Conservation (phyloP, 345 rosid species). For the Eucalyptus pauciflora region DNA sequence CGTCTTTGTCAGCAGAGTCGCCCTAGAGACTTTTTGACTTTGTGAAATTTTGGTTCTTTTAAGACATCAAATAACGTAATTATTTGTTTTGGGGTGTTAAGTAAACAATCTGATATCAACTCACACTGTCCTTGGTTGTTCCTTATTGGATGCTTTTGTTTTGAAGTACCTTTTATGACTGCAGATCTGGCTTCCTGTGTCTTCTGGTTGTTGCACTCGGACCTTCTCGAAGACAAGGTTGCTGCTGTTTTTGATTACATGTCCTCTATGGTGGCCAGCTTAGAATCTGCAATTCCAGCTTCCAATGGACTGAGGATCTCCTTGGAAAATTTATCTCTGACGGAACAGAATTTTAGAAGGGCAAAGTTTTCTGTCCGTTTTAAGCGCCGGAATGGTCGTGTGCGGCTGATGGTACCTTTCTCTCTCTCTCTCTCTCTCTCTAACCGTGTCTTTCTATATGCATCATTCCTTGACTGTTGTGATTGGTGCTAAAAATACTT, state of each 20-base stretch:
- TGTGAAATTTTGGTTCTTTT: background rate
- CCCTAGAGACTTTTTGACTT: background rate
- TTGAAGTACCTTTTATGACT: background rate
- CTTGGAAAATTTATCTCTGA: slow-evolving; percentile 27
- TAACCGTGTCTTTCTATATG: background rate
- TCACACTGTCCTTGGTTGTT: background rate
- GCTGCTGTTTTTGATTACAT: slow-evolving; percentile 56
- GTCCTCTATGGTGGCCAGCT: slow-evolving; percentile 61
- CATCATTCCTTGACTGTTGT: background rate
- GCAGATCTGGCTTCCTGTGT: slow-evolving; percentile 57
- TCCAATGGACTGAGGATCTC: slow-evolving; percentile 28
- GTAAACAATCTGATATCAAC: background rate
- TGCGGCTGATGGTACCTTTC: slow-evolving; percentile 50
- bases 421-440: background rate
- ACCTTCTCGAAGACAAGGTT: slow-evolving; percentile 54
- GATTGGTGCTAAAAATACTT: background rate
- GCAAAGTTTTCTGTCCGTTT: slow-evolving; percentile 61
- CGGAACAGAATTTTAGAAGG: slow-evolving; percentile 36
- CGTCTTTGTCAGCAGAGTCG: background rate
- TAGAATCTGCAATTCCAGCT: slow-evolving; percentile 39
- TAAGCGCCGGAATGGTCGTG: slow-evolving; percentile 85
- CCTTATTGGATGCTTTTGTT: background rate
- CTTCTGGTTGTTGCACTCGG: slow-evolving; percentile 75
- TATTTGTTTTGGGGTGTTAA: background rate
- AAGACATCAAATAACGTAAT: background rate